A percentile compares a stretch with the other conserved stretches of the same genome.
Evolutionary conservation across 805 yeast genomes (phyloP).

Genomic region (Dipodascopsis uninucleata): DNA sequence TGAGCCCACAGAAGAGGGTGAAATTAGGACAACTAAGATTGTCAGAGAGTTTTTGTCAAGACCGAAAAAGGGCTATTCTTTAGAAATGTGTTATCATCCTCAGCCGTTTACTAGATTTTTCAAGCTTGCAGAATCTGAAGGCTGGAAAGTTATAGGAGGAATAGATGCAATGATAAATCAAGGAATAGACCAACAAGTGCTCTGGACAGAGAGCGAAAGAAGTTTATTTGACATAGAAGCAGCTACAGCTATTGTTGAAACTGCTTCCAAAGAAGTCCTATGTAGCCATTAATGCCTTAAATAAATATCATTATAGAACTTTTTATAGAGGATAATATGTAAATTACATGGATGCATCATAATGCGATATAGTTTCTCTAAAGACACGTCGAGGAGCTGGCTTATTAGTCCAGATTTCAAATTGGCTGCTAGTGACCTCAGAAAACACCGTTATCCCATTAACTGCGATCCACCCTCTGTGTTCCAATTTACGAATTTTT

Average conservation of each 20-base stretch:
- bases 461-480: conserved; percentile 12
- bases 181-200: conserved; percentile 6
- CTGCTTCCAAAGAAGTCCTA: too few species aligned
- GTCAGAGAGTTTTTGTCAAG: conserved; percentile 2
- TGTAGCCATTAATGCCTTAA: too few species aligned
- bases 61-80: conserved; percentile 2
- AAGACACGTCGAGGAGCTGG: conserved; percentile 12
- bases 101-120: neutral
- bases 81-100: conserved; percentile 13
- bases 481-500: neutral
- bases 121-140: neutral
- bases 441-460: conserved; percentile 15
- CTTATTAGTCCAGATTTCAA: conserved; percentile 14
- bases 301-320: too few species aligned
- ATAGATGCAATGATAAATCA: conserved; percentile 5
- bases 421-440: conserved; percentile 12
- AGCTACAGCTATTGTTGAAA: too few species aligned
- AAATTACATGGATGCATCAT: too few species aligned
- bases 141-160: conserved; percentile 4
- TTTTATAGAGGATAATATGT: too few species aligned
- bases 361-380: neutral
- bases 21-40: neutral
- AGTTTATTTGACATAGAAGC: too few species aligned
- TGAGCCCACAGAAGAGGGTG: neutral
- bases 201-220: conserved; percentile 8